Base-by-base conservation (phyloP, 805 yeast species). In the Candida railenensis region DNA sequence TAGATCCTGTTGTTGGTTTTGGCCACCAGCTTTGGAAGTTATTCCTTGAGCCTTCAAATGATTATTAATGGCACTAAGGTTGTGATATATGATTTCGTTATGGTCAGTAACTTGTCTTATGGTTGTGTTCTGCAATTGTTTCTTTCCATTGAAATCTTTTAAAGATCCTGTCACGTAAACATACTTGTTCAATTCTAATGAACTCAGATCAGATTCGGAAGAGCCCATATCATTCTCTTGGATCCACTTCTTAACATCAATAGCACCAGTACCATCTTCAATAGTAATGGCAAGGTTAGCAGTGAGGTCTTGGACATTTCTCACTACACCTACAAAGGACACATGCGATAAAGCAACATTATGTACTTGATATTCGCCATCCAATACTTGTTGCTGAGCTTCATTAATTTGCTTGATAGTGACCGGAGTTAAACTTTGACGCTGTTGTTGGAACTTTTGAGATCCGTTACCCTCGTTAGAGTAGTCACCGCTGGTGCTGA, bases 231-330 rank as follows among this genome's bases (percentile, higher is more conserved):
- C 65, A 19, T 36, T 16, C 14, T 19, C 19, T 20, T 36, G 39
- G 15, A 67, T 58, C 92, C 92, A 87, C 51, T 77, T 77, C 55
- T 85, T 76, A 41, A 86, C 75, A 21, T 82, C 84, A 4, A 83
- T 70, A 3, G 76, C 72, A 0, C 89, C 65, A 44, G 94, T 83
- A 9, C 94, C 92, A 61, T 87, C 95, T 57, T 87, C 94, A n/a
- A 87, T 58, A 16, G 82, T 80, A 39, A 85, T 60, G 18, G 67
- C 65, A 22, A 83, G 65, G 37, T 81, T 80, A 5, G 84, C 71
- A 1, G 86, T 76, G 48, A 76, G 77, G 48, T 82, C 82, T 2
- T 74, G 73, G 14, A 85, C 78, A 48, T 80, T 81, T 58, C 92
- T 74, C n/a, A 87, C 70, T 18, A 86, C 81, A 0, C 90, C 95